Conservation (phyloP, 495 filamentous ascomycete genomes). For the Aspergillus panamensis region DNA sequence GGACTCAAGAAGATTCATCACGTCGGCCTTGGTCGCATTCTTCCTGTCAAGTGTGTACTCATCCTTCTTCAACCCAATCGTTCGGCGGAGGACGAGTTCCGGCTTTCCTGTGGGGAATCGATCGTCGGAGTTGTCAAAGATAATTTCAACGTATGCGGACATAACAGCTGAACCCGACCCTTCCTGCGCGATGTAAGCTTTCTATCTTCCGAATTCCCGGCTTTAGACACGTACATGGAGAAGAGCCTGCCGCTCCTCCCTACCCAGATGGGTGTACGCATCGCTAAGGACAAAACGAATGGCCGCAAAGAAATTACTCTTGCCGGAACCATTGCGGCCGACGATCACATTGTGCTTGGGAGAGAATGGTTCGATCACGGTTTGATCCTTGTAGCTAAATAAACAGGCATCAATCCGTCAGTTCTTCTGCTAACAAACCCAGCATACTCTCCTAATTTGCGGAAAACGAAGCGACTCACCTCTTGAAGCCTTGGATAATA, state of each 20-base stretch:
- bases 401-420: background rate
- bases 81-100: constrained; percentile 84
- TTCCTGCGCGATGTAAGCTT: constrained; percentile 54
- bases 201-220: background rate
- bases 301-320: constrained; percentile 99
- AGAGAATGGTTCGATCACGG: constrained; percentile 96
- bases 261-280: constrained; percentile 92
- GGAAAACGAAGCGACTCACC: constrained; percentile 50
- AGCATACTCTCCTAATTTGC: background rate
- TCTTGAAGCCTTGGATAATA: constrained; percentile 99
- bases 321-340: constrained; percentile 97
- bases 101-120: constrained; percentile 92
- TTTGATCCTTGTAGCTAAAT: constrained; percentile 95
- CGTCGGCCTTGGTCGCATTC: constrained; percentile 90
- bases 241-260: constrained; percentile 92
- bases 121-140: constrained; percentile 96
- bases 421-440: background rate
- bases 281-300: constrained; percentile 98
- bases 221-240: constrained; percentile 59
- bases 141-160: constrained; percentile 98
- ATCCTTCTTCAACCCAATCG: constrained; percentile 96
- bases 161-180: constrained; percentile 96
- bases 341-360: constrained; percentile 98
- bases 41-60: constrained; percentile 97
- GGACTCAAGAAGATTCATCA: constrained; percentile 92